A percentile compares a stretch with the other conserved stretches of the same genome.
phyloP scores from a whole-genome alignment of 768 basidiomycete genomes.

The Phanerodontia chrysosporium region DNA sequence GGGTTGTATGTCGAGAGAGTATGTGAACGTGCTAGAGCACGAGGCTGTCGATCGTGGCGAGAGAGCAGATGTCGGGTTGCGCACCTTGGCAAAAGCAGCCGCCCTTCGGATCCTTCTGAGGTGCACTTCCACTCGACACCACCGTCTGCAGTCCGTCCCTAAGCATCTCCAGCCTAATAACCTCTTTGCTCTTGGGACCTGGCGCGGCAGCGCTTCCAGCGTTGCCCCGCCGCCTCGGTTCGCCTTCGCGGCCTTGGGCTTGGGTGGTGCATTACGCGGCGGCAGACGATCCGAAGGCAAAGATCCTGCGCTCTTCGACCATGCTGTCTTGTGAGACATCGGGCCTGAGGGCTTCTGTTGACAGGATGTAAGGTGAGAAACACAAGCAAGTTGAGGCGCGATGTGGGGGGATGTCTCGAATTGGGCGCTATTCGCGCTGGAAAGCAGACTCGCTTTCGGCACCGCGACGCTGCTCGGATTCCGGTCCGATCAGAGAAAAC shows the following conservation, averaged over 20 bases:
- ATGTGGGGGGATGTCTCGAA: too few species aligned
- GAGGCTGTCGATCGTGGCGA: background rate
- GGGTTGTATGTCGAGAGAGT: background rate
- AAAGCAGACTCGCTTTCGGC: background rate
- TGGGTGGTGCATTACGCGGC: background rate
- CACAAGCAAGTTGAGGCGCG: background rate
- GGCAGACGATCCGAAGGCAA: conserved; percentile 1
- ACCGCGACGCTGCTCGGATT: background rate
- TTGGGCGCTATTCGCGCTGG: too few species aligned
- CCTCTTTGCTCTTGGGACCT: conserved; percentile 3
- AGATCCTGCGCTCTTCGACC: background rate
- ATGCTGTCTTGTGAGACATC: background rate
- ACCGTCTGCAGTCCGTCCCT: background rate
- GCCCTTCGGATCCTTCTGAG: background rate
- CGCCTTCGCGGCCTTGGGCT: background rate
- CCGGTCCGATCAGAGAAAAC: background rate
- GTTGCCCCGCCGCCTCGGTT: background rate
- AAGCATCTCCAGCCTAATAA: background rate
- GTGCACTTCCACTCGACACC: background rate
- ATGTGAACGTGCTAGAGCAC: background rate
- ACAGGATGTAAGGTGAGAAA: background rate
- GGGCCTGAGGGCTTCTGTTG: background rate
- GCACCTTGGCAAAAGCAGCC: conserved; percentile 4
- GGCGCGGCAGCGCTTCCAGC: background rate
- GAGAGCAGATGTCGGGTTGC: background rate